Evolutionary conservation across 2,329 filamentous ascomycete species (phyloP).

Genomic region (Ophiosphaerella herpotricha): DNA sequence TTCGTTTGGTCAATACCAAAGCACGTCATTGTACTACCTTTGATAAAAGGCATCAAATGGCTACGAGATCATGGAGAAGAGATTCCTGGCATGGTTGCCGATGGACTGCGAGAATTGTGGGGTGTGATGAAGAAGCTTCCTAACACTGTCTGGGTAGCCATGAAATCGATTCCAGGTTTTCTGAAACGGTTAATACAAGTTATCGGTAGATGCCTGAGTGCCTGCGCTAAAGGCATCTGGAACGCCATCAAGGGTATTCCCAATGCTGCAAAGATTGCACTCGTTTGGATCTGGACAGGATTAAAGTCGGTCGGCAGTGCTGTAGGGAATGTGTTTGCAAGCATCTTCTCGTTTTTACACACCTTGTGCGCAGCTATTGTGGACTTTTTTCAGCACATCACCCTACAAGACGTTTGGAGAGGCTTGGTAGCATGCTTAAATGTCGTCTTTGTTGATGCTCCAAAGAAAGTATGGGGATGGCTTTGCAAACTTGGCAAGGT

Average conservation of each 20-base stretch:
- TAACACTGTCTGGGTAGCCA: constrained; percentile 7
- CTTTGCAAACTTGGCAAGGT: constrained; percentile 12
- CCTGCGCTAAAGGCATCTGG: background rate
- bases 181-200: constrained; percentile 4
- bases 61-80: constrained; percentile 11
- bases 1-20: constrained; percentile 18
- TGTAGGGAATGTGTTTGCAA: constrained; percentile 6
- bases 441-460: constrained; percentile 16
- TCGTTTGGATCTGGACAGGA: constrained; percentile 18
- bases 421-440: constrained; percentile 10
- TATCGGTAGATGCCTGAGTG: background rate
- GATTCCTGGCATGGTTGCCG: constrained; percentile 9
- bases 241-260: constrained; percentile 8
- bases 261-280: constrained; percentile 10
- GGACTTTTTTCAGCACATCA: constrained; percentile 19
- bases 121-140: constrained; percentile 5
- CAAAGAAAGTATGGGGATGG: constrained; percentile 20
- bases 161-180: constrained; percentile 3
- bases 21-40: constrained; percentile 8
- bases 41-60: constrained; percentile 8
- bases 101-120: constrained; percentile 4
- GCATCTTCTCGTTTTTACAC: constrained; percentile 19
- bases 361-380: constrained; percentile 12
- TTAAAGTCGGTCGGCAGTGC: constrained; percentile 9
- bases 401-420: constrained; percentile 14